phyloP scores from a whole-genome alignment of 1,139 yeast genomes.

The Meyerozyma elateridarum region DNA sequence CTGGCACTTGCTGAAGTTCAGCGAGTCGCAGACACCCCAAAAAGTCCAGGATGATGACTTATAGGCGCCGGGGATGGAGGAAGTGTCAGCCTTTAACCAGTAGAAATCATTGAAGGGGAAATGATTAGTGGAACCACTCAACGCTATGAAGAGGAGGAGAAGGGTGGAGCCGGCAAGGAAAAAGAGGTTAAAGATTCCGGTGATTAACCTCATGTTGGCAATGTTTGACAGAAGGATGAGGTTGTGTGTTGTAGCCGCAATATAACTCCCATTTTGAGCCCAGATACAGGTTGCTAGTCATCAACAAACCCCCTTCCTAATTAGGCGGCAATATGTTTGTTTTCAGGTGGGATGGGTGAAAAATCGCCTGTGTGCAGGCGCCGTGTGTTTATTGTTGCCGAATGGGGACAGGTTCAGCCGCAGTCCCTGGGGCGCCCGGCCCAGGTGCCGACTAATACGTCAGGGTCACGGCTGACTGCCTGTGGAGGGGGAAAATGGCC shows the following conservation, averaged over 20 bases:
- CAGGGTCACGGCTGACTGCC: too few species aligned
- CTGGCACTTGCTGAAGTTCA: constrained; percentile 39
- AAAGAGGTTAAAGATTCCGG: constrained; percentile 34
- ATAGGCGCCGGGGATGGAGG: constrained; percentile 50
- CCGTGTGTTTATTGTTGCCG: background rate
- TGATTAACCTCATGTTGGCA: constrained; percentile 28
- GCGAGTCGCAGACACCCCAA: constrained; percentile 65
- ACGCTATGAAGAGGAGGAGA: constrained; percentile 54
- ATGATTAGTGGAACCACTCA: constrained; percentile 60
- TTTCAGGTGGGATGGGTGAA: background rate
- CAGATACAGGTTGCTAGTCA: constrained; percentile 4
- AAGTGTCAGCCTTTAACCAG: constrained; percentile 70
- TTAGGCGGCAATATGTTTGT: constrained; percentile 3
- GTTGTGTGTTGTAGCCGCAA: constrained; percentile 2
- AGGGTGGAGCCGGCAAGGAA: constrained; percentile 51
- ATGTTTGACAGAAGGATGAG: constrained; percentile 1
- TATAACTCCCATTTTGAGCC: constrained; percentile 5
- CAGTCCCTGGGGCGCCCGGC: constrained; percentile 1
- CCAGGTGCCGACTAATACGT: background rate
- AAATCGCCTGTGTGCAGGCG: background rate
- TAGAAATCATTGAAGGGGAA: constrained; percentile 63
- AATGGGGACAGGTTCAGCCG: constrained; percentile 2
- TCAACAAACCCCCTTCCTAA: constrained; percentile 4
- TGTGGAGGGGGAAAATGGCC: too few species aligned
- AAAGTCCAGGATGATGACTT: constrained; percentile 66